Base-by-base conservation (phyloP, 371 early-diverging fungal species). In the Mucor mucedo region DNA sequence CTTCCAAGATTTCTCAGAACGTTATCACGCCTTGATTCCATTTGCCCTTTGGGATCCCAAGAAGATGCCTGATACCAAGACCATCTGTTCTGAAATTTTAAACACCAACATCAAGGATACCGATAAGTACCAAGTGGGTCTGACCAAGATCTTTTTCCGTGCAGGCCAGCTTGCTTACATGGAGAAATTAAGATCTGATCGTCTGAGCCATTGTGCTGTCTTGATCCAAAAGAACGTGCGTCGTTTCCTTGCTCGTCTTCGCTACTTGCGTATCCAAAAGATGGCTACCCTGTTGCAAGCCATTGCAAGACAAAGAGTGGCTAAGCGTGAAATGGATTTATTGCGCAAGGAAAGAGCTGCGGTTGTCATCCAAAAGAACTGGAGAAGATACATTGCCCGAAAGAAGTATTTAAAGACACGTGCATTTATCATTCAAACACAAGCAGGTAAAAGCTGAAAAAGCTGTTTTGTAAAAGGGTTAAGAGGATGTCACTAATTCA, bases 91-190 rank as follows among this genome's bases (percentile, higher is more conserved):
- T 2, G 72, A 76, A 16, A 92, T 96, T 70, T 86, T 96, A 28
- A 82, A 87, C 52, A 72, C 71, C 4, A 75, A 86, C 7, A 90
- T 98, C 60, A 79, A 78, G 29, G 92, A 92, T 65, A 76, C 75
- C 5, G 94, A 95, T 71, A 91, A 95, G 66, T 99, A 92, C 74
- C 98, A 97, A 80, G 83, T 99, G 16, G 99, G 99, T 61, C 76
- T 87, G 35, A 95, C 98, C 27, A 99, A 97, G 79, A 93, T 99
- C 58, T 99, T 99, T 79, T 98, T 99, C 93, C 92, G 98, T 39
- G 94, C 99, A 44, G 99, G 99, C 52, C 93, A 78, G 86, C 83
- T 98, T 58, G 98, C 98, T 9, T 89, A 84, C 60, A 80, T 98
- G 75, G 98, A 98, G 71, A 95, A 95, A 70, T 71, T 92, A 42